Evolutionary conservation across 2,329 filamentous ascomycete species (phyloP).

Genomic region (Emericellopsis atlantica): DNA sequence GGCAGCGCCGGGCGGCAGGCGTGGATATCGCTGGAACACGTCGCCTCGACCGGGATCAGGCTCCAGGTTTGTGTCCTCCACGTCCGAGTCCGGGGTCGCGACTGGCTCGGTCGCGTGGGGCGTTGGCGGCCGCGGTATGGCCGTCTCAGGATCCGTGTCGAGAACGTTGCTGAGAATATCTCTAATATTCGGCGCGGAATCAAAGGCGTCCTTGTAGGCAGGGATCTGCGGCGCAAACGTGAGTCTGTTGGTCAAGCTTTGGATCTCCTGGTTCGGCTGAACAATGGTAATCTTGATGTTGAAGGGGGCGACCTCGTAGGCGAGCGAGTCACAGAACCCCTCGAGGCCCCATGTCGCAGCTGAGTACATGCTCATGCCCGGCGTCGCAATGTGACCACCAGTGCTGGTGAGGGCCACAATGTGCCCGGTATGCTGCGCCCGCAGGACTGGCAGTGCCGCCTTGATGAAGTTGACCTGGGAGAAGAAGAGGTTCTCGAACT

Average conservation of each 20-base stretch:
- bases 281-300: conserved; percentile 94
- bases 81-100: conserved; percentile 13
- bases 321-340: conserved; percentile 88
- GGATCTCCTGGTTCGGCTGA: conserved; percentile 88
- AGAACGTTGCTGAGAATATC: conserved; percentile 74
- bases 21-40: conserved; percentile 60
- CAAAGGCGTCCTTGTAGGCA: conserved; percentile 23
- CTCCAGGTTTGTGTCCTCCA: conserved; percentile 14
- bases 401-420: conserved; percentile 84
- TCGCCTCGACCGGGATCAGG: conserved; percentile 22
- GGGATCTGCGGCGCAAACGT: conserved; percentile 69
- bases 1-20: conserved; percentile 53
- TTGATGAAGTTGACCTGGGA: conserved; percentile 94
- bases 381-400: conserved; percentile 84
- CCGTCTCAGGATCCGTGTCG: conserved; percentile 60
- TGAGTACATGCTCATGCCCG: conserved; percentile 81
- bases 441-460: conserved; percentile 67
- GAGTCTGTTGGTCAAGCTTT: conserved; percentile 75
- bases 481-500: conserved; percentile 93
- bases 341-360: conserved; percentile 91
- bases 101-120: conserved; percentile 2
- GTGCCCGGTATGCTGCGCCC: conserved; percentile 73
- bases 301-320: conserved; percentile 93
- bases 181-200: conserved; percentile 64
- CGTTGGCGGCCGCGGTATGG: conserved; percentile 18